A percentile compares a stretch with the other conserved stretches of the same genome.
Evolutionary conservation across 108 stramenopile species (phyloP).

Genomic region (Licmophora abbreviata): DNA sequence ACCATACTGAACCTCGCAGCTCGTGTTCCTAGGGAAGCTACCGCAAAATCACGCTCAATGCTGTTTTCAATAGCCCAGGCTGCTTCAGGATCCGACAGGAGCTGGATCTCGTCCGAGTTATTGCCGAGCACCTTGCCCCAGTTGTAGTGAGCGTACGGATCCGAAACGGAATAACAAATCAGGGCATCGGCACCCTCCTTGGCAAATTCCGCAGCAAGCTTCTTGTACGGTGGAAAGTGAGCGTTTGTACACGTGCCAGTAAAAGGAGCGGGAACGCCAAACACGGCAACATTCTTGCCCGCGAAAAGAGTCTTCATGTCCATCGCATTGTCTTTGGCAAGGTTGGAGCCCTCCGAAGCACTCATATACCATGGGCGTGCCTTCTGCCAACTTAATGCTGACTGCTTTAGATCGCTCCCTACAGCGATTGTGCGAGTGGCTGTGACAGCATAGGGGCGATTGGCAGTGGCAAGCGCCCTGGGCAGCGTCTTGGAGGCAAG

Average conservation of each 20-base stretch:
- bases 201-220: conserved; percentile 12
- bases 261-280: conserved; percentile 46
- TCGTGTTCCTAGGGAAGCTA: conserved; percentile 19
- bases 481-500: no score
- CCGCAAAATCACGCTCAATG: conserved; percentile 14
- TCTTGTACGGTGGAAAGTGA: conserved; percentile 37
- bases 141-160: conserved; percentile 29
- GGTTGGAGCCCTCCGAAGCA: conserved; percentile 21
- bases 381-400: conserved; percentile 16
- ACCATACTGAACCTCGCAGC: conserved; percentile 31
- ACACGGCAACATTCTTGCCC: conserved; percentile 31
- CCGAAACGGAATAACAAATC: conserved; percentile 32
- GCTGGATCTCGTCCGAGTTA: conserved; percentile 21
- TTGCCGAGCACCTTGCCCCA: conserved; percentile 26
- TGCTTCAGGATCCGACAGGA: conserved; percentile 30
- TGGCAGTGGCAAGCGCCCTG: background rate
- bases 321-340: conserved; percentile 26
- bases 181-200: conserved; percentile 19
- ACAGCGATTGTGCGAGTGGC: conserved; percentile 13
- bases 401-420: conserved; percentile 19
- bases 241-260: conserved; percentile 41
- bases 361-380: conserved; percentile 29
- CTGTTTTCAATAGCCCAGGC: conserved; percentile 27
- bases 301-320: conserved; percentile 22
- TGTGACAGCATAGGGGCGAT: background rate